Percentiles rank a stretch among this genome's conserved stretches.
Conservation (phyloP, 257 asterid genomes). For the Nicotiana sylvestris region DNA sequence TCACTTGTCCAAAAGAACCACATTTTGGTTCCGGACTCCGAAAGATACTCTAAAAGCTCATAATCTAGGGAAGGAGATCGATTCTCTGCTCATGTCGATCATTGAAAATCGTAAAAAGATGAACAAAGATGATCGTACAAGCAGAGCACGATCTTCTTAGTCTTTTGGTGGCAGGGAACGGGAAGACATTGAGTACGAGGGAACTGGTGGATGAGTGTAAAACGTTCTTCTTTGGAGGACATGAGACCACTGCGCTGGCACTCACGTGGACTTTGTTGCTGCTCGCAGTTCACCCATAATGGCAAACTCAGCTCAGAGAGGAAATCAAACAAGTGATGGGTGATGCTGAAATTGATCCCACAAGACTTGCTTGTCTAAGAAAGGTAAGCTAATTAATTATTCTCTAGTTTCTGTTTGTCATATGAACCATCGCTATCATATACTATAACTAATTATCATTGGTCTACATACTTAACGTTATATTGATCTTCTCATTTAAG, state of each 20-base stretch:
- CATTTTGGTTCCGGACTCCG: no score
- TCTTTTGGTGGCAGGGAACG: constrained; percentile 42
- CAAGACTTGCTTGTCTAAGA: constrained; percentile 57
- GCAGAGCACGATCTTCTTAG: constrained; percentile 55
- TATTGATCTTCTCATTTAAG: no score
- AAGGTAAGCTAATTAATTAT: constrained; percentile 42
- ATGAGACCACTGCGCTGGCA: constrained; percentile 84
- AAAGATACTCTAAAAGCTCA: constrained; percentile 40
- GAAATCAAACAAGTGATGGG: constrained; percentile 62
- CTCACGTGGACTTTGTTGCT: constrained; percentile 76
- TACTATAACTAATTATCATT: no score
- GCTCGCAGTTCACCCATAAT: constrained; percentile 56
- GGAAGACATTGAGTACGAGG: constrained; percentile 37
- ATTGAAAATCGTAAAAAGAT: constrained; percentile 34
- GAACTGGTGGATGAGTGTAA: constrained; percentile 91
- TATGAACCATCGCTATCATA: no score
- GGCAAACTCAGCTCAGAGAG: constrained; percentile 66
- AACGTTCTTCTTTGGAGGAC: constrained; percentile 89
- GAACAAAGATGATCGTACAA: not conserved
- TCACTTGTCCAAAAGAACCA: no score
- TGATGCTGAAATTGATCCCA: constrained; percentile 40
- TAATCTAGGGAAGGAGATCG: constrained; percentile 62
- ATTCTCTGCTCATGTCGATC: constrained; percentile 43
- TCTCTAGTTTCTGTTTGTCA: not conserved
- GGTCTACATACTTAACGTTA: no score